Evolutionary conservation across 2,329 filamentous ascomycete genomes (phyloP).

Genomic region (Myriosclerotinia curreyana): DNA sequence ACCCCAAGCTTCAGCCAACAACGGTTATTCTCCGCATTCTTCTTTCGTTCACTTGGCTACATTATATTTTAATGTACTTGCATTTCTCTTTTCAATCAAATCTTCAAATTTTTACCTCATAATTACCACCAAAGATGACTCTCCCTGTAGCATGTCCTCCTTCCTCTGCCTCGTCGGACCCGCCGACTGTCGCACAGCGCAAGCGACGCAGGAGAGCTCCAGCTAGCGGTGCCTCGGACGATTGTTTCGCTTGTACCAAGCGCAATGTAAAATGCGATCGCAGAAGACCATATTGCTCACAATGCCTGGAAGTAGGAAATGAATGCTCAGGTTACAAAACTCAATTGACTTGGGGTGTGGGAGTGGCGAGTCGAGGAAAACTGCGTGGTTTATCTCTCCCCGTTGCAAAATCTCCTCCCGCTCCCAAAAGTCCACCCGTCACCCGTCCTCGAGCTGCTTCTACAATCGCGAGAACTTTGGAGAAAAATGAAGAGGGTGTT

Average conservation of each 20-base stretch:
- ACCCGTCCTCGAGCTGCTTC: slow-evolving; percentile 35
- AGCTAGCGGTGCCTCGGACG: slow-evolving; percentile 83
- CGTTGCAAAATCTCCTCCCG: slow-evolving; percentile 57
- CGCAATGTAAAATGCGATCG: slow-evolving; percentile 84
- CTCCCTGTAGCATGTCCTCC: slow-evolving; percentile 39
- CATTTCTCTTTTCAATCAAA: slow-evolving; percentile 20
- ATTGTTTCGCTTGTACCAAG: slow-evolving; percentile 92
- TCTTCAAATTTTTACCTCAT: slow-evolving; percentile 10
- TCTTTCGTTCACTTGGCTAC: slow-evolving; percentile 24
- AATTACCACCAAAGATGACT: slow-evolving; percentile 34
- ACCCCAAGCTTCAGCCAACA: slow-evolving; percentile 23
- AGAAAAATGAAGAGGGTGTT: slow-evolving; percentile 33
- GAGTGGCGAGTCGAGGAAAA: slow-evolving; percentile 92
- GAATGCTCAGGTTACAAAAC: slow-evolving; percentile 97
- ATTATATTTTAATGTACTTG: slow-evolving; percentile 22
- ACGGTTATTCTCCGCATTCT: slow-evolving; percentile 22
- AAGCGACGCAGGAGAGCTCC: slow-evolving; percentile 84
- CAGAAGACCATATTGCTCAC: slow-evolving; percentile 88
- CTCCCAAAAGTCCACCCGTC: slow-evolving; percentile 40
- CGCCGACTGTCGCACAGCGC: slow-evolving; percentile 38
- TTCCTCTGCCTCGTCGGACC: slow-evolving; percentile 32
- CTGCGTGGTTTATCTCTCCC: slow-evolving; percentile 81
- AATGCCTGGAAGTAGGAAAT: slow-evolving; percentile 85
- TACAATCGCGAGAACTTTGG: slow-evolving; percentile 28
- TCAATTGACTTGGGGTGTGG: slow-evolving; percentile 92